These are phyloP conservation scores for Wallacemonas collosoma DNA, from an alignment of 208 protist genomes.

Conservation along the genomic window DNA sequence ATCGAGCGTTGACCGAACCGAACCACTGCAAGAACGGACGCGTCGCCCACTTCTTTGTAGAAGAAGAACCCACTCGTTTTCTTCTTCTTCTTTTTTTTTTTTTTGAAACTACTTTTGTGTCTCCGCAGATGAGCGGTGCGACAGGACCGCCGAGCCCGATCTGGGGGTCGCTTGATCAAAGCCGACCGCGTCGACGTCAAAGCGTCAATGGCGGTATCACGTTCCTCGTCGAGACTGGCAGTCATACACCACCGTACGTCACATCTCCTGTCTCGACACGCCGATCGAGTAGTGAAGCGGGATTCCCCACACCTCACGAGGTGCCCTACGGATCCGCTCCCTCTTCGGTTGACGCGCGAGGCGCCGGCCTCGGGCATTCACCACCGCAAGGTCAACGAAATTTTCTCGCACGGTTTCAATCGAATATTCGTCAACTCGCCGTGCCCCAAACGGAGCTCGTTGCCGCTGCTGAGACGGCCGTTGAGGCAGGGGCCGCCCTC, in stretches of 20 bases:
- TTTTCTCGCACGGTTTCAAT: conserved; percentile 12
- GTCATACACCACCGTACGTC: conserved; percentile 7
- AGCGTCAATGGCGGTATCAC: conserved; percentile 10
- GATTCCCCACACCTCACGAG: background rate
- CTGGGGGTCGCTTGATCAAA: background rate
- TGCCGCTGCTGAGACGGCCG: background rate
- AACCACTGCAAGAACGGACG: no score
- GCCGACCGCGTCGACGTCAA: background rate
- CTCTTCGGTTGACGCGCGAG: no score
- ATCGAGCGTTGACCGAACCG: no score
- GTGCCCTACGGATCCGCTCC: background rate
- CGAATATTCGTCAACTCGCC: conserved; percentile 2
- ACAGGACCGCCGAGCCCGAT: background rate
- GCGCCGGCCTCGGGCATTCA: no score
- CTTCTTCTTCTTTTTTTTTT: conserved; percentile 13
- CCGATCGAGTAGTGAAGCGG: conserved; percentile 3
- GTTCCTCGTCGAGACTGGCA: background rate
- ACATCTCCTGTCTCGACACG: background rate
- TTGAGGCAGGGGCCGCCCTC: background rate
- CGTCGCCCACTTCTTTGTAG: no score
- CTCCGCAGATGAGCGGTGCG: background rate
- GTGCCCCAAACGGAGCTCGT: background rate
- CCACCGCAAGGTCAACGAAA: background rate
- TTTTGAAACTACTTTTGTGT: background rate
- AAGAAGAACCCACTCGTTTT: background rate